phyloP scores from a whole-genome alignment of 2,329 filamentous ascomycete species.

The Fusarium sp. region DNA sequence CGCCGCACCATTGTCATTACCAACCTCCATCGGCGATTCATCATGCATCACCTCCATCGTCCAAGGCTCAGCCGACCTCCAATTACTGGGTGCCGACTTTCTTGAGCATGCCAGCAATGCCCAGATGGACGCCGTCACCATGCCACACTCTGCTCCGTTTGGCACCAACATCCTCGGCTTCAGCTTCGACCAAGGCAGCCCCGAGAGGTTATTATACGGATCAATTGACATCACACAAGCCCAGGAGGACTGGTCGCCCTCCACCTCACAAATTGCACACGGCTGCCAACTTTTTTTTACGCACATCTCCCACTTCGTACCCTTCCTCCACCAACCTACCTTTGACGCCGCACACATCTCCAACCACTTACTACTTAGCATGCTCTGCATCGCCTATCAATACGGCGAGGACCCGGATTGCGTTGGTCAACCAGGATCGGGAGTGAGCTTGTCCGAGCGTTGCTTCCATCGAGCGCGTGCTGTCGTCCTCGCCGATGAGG shows the following conservation, averaged over 20 bases:
- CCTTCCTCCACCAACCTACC: constrained; percentile 11
- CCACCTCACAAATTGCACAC: not conserved
- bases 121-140: not conserved
- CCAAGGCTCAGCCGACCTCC: not conserved
- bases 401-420: constrained; percentile 52
- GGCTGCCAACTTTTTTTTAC: constrained; percentile 13
- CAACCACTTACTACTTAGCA: constrained; percentile 47
- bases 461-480: constrained; percentile 17
- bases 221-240: constrained; percentile 48
- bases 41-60: constrained; percentile 1
- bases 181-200: constrained; percentile 17
- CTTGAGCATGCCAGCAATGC: not conserved
- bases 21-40: not conserved
- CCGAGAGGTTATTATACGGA: constrained; percentile 48
- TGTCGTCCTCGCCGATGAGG: not conserved
- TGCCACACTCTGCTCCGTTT: not conserved
- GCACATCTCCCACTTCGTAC: constrained; percentile 6
- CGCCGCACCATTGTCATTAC: not conserved
- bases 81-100: constrained; percentile 1
- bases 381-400: constrained; percentile 54
- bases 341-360: constrained; percentile 18
- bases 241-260: constrained; percentile 43
- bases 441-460: constrained; percentile 7
- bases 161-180: constrained; percentile 10
- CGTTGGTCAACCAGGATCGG: constrained; percentile 30